These are phyloP conservation scores for Fusarium secorum DNA, from an alignment of 2,329 filamentous ascomycete genomes.

Conservation along the genomic window DNA sequence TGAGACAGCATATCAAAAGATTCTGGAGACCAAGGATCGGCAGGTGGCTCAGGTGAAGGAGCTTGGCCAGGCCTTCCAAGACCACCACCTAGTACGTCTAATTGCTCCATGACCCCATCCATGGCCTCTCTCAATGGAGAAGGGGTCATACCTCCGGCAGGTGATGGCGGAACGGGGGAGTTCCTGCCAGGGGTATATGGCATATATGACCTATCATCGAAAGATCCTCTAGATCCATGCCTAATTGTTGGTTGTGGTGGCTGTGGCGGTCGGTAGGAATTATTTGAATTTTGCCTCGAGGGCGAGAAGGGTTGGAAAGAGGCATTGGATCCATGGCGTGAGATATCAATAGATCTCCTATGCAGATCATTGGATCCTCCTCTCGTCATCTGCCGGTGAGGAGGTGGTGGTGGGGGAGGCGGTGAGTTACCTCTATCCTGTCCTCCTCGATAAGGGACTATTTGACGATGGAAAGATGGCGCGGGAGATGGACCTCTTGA, in stretches of 20 bases:
- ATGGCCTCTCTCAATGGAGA: slow-evolving; percentile 94
- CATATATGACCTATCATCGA: slow-evolving; percentile 47
- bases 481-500: slow-evolving; percentile 50
- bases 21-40: slow-evolving; percentile 90
- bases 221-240: slow-evolving; percentile 36
- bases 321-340: slow-evolving; percentile 48
- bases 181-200: slow-evolving; percentile 61
- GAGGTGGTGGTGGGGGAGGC: slow-evolving; percentile 83
- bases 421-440: slow-evolving; percentile 62
- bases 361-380: slow-evolving; percentile 50
- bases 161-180: slow-evolving; percentile 74
- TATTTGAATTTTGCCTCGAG: slow-evolving; percentile 51
- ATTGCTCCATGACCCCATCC: slow-evolving; percentile 96
- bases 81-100: slow-evolving; percentile 74
- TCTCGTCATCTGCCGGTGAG: slow-evolving; percentile 73
- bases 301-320: slow-evolving; percentile 44
- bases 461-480: slow-evolving; percentile 44
- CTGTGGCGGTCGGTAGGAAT: slow-evolving; percentile 46
- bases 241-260: slow-evolving; percentile 26
- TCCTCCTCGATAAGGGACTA: slow-evolving; percentile 35
- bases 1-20: slow-evolving; percentile 70
- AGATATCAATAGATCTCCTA: slow-evolving; percentile 43
- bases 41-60: slow-evolving; percentile 63
- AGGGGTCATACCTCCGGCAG: slow-evolving; percentile 76
- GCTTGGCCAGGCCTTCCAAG: slow-evolving; percentile 61